These are phyloP conservation scores for Termitomyces sp. DNA, from an alignment of 768 basidiomycete species.

Conservation along the genomic window DNA sequence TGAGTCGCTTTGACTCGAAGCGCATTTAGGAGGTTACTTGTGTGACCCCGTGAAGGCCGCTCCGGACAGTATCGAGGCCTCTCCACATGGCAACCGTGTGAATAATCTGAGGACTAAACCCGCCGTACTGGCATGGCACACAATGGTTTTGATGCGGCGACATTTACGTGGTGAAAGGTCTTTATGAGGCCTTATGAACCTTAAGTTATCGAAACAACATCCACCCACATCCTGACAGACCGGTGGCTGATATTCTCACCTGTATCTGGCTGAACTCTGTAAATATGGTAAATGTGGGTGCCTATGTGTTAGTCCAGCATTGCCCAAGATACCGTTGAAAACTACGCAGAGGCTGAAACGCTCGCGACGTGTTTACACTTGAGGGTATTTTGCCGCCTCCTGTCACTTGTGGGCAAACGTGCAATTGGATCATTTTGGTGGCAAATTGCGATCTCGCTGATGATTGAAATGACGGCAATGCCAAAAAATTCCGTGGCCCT, in stretches of 20 bases:
- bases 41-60: not conserved
- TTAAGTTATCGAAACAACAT: too few relatives aligned
- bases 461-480: not conserved
- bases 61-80: not conserved
- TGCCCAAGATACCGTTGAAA: not conserved
- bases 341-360: not conserved
- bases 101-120: too few relatives aligned
- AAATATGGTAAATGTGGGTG: not conserved
- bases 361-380: not conserved
- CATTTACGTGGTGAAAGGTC: not conserved
- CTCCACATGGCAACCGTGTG: not conserved
- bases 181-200: too few relatives aligned
- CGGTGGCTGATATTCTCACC: too few relatives aligned
- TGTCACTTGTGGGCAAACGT: not conserved
- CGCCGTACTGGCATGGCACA: too few relatives aligned
- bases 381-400: not conserved
- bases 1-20: not conserved
- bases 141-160: not conserved
- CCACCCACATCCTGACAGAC: too few relatives aligned
- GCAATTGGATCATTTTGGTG: not conserved
- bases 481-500: slow-evolving; percentile 8
- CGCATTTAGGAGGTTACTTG: not conserved
- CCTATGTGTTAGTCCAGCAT: too few relatives aligned
- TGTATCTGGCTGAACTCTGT: not conserved
- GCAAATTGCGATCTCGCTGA: not conserved